Evolutionary conservation across 2,329 filamentous ascomycete species (phyloP), one percentile per base, ranked within the genome.

Genomic region (Clonostachys byssicola): DNA sequence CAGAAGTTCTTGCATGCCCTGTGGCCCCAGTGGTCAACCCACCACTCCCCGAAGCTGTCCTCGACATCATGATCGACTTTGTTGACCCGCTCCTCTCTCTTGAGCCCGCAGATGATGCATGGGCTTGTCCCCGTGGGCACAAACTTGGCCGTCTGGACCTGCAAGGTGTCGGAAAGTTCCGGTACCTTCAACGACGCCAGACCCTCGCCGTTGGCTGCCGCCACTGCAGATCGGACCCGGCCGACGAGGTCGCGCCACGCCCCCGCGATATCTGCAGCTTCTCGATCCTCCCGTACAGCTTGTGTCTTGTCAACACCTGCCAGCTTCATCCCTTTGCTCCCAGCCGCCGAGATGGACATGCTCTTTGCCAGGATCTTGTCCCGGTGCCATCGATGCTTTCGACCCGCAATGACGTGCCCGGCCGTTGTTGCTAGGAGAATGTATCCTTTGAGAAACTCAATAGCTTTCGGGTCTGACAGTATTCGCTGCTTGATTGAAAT

Each of bases 11-110:
- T 81, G 67, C 92, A 97, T 17, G 81, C 80, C 51, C 81, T 73
- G 66, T 92, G 88, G 0, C 86, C 89, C 86, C 90, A 92, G 63
- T 92, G 86, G 42, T 96, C 91, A 40, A 87, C 75, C 92, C 92
- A 97, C 89, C 91, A 97, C 70, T 97, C 92, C 12, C 90, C 91
- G 72, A 96, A 96, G 63, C 88, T 91, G 64, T 97, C 92, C 57
- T 92, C 85, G 9, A 95, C 82, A 23, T 85, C 77, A 45, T 84
- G 72, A 59, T 95, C 91, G 34, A 94, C 79, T 59, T 85, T 89
- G 17, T 71, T 65, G 12, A 96, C 75, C 44, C 92, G 78, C 68
- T 97, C 92, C 39, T 96, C 90, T 53, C 92, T 76, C 69, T 89
- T 94, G 53, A 97, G 67, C 0, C 92, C 92, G 65, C 92, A 97